Base-by-base conservation (phyloP, 129 eudicot genomes). In the Escallonia rubra region DNA sequence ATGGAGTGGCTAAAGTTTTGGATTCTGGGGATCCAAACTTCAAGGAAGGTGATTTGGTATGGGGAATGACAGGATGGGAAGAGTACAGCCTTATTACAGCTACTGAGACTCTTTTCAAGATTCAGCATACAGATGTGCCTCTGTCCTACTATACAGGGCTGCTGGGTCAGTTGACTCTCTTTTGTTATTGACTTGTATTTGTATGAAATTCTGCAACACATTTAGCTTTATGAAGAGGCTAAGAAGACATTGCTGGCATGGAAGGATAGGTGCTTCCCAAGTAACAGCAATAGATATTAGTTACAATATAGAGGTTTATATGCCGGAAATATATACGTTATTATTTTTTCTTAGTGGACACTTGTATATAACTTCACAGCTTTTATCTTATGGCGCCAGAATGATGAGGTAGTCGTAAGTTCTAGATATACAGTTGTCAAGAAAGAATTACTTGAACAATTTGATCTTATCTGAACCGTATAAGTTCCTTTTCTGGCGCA, bases 101-200 rank as follows among this genome's bases (percentile, higher is more conserved):
- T 55, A 47, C 83, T 2, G 66, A 63, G 59, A 4, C 41, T 34
- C 54, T 75, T 15, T 72, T 88, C 67, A 88, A 88, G 65, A 85
- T 85, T 63, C 59, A 79, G 47, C 68, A 85, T 59, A 82, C 83
- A 0, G 83, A 88, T 72, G 84, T 88, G 51, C 96, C 91, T 49
- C 91, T 88, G 45, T 88, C 96, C 51, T 88, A 85, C 74, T 88
- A 88, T 64, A 85, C 89, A 0, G 96, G 96, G 66, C 72, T 88
- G 61, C 87, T 88, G 73, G 96, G 96, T 88, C 59, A 43, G 84
- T 66, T 51, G 49, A 46, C 69, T 69, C 16, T 42, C 10, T 50
- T 42, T 43, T 45, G 12, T 23, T 46, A n/a, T 2, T 3, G 10
- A 6, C 48, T 46, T 4, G 41, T 14, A 11, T 54, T 0, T 42